Evolutionary conservation across 495 filamentous ascomycete species (phyloP).

Genomic region (Alectoria sarmentosa): DNA sequence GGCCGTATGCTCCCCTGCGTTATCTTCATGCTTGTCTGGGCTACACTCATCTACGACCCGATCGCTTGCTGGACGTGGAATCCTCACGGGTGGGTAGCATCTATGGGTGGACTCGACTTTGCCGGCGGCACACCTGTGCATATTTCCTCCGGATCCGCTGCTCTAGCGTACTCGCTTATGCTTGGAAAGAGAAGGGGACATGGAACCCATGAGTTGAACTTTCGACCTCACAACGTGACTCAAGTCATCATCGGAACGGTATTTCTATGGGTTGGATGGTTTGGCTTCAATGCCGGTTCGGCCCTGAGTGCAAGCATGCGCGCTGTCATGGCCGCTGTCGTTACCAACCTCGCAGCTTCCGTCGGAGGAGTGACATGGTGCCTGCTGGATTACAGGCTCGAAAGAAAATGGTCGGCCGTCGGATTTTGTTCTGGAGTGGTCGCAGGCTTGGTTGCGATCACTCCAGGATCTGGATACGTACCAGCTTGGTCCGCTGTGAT

Average conservation of each 20-base stretch:
- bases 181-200: constrained; percentile 79
- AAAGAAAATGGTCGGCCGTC: constrained; percentile 94
- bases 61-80: constrained; percentile 99
- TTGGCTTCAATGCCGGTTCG: constrained; percentile 94
- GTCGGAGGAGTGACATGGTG: constrained; percentile 94
- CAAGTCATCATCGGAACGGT: constrained; percentile 96
- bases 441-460: constrained; percentile 88
- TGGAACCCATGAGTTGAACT: constrained; percentile 83
- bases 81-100: constrained; percentile 70
- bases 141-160: constrained; percentile 84
- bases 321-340: constrained; percentile 54
- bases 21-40: constrained; percentile 96
- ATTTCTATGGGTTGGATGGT: constrained; percentile 99
- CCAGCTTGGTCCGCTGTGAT: constrained; percentile 88
- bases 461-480: constrained; percentile 86
- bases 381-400: constrained; percentile 86
- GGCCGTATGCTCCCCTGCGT: constrained; percentile 91
- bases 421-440: constrained; percentile 95
- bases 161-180: constrained; percentile 80
- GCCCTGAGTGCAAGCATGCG: constrained; percentile 87
- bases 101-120: constrained; percentile 86
- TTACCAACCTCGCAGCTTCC: constrained; percentile 48
- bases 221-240: constrained; percentile 95
- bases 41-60: constrained; percentile 88
- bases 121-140: constrained; percentile 96